Conservation (phyloP, 148 eudicot species). For the Rhododendron henanense region DNA sequence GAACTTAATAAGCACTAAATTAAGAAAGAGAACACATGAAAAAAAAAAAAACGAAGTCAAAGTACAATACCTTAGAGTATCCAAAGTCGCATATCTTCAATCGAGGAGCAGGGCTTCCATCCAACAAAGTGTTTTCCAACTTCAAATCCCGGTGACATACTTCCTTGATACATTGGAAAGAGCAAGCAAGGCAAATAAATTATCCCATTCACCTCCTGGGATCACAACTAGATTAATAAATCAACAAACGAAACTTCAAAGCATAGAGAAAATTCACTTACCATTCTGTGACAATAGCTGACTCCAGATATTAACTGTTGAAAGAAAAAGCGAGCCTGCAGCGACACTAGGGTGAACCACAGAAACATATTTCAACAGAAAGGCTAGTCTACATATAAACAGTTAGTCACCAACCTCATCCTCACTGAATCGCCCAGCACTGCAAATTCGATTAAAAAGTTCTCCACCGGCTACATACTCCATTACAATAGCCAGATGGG, state of each 20-base stretch:
- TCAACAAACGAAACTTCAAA: background rate
- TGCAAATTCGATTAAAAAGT: slow-evolving; percentile 63
- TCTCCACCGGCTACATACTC: slow-evolving; percentile 92
- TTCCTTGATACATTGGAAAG: slow-evolving; percentile 35
- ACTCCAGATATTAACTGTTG: slow-evolving; percentile 85
- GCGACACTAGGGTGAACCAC: slow-evolving; percentile 2
- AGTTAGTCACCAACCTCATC: slow-evolving; percentile 57
- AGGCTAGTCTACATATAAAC: background rate
- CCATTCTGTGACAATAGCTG: slow-evolving; percentile 81
- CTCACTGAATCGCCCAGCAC: slow-evolving; percentile 62
- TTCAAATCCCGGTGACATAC: slow-evolving; percentile 63
- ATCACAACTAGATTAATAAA: background rate
- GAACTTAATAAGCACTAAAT: background rate
- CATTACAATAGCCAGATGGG: slow-evolving; percentile 91
- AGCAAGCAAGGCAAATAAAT: slow-evolving; percentile 2
- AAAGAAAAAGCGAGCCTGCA: slow-evolving; percentile 83
- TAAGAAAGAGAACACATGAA: background rate
- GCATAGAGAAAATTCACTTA: slow-evolving; percentile 16
- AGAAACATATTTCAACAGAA: background rate
- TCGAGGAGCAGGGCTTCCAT: slow-evolving; percentile 55
- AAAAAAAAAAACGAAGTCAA: background rate
- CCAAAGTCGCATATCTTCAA: slow-evolving; percentile 69
- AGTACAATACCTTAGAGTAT: slow-evolving; percentile 50
- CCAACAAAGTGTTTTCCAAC: slow-evolving; percentile 56
- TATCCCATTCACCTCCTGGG: background rate